These are phyloP conservation scores for Phytomonas francai DNA, from an alignment of 208 protist species.

Conservation along the genomic window DNA sequence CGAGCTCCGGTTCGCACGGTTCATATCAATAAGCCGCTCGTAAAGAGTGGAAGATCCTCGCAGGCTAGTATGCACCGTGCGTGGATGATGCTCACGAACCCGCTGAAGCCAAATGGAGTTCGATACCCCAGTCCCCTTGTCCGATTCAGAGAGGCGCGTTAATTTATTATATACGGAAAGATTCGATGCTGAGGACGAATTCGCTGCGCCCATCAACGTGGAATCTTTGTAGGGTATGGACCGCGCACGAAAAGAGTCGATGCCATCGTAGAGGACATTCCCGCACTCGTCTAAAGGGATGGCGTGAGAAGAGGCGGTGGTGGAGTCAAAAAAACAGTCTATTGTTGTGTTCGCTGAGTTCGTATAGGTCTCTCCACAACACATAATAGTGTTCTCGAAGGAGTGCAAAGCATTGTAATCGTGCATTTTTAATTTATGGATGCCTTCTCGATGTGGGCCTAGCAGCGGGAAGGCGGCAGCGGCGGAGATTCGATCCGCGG, in stretches of 20 bases:
- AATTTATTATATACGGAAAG: not conserved
- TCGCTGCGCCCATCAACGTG: not conserved
- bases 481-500: not conserved
- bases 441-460: not conserved
- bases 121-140: not conserved
- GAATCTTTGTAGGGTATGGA: not conserved
- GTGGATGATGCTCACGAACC: constrained; percentile 6
- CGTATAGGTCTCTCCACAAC: constrained; percentile 27
- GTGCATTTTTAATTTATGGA: not conserved
- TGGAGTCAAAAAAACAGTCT: constrained; percentile 35
- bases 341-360: constrained; percentile 24
- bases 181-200: not conserved
- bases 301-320: constrained; percentile 17
- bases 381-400: constrained; percentile 9
- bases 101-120: constrained; percentile 14
- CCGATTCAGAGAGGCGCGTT: not conserved
- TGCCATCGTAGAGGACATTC: constrained; percentile 5
- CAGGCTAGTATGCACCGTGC: not conserved
- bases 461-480: not conserved
- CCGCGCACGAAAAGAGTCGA: constrained; percentile 5
- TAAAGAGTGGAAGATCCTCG: too few relatives aligned
- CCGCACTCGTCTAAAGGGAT: constrained; percentile 41
- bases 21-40: not conserved
- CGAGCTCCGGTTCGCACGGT: not conserved
- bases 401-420: not conserved